Evolutionary conservation across 768 basidiomycete genomes (phyloP), one percentile per base, ranked within the genome.

Genomic region (Coprinopsis cinerea): DNA sequence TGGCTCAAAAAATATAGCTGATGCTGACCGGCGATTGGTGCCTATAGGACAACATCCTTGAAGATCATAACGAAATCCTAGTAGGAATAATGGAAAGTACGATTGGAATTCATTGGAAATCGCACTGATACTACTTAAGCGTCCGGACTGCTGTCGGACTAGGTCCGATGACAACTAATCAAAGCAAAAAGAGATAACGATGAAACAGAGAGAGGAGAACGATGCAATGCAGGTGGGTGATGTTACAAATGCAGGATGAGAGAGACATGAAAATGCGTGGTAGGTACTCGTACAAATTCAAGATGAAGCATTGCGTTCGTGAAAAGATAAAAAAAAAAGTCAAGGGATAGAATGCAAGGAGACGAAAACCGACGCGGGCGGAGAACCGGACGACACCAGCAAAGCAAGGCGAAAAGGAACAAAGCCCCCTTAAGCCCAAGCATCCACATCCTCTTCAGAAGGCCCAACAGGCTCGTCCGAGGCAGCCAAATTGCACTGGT

Each of bases 401-500:
- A n/a, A n/a, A n/a, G n/a, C n/a, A n/a, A n/a, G n/a, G n/a, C n/a
- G n/a, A n/a, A n/a, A n/a, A 37, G 26, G 47, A 37, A 25, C 1
- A 44, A 39, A 44, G 40, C 13, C 22, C 25, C 24, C 41, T 66
- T 56, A 74, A 44, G 81, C 81, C 67, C 78, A 88, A 41, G 67
- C 69, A 69, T 69, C 68, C 39, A 89, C 65, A 59, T 92, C 88
- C 53, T 84, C 81, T n/a, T 67, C 67, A 20, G 69, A 69, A 1
- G 89, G 89, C 0, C 88, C 88, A 20, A 59, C 62, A 0, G 88
- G 88, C 41, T 83, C 82, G 44, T 79, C 79, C 30, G 83, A 85
- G 2, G 83, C 85, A 18, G 90, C 90, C n/a, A 93, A 75, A 61
- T 91, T 91, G 69, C 90, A 92, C 66, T 88, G 86, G 61, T 89